A percentile compares a stretch with the other conserved stretches of the same genome.
Evolutionary conservation across 1,139 yeast species (phyloP).

Genomic region (Taiozyma sp.): DNA sequence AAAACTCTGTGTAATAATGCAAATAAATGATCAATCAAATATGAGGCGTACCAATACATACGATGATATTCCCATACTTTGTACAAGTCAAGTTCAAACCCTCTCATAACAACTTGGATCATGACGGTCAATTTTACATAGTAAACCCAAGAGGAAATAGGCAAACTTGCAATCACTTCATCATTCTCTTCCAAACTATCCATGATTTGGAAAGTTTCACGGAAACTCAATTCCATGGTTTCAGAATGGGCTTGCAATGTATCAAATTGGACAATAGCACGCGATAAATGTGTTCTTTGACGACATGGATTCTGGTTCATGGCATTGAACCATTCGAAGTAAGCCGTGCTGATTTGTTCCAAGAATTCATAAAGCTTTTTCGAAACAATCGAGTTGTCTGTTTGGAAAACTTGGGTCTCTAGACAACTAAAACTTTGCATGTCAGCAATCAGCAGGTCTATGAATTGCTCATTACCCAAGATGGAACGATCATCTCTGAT

Average conservation of each 20-base stretch:
- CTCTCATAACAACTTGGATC: constrained; percentile 68
- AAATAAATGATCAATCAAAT: constrained; percentile 44
- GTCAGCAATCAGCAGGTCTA: constrained; percentile 28
- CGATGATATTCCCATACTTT: constrained; percentile 64
- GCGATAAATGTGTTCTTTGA: constrained; percentile 68
- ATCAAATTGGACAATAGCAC: constrained; percentile 65
- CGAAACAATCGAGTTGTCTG: constrained; percentile 15
- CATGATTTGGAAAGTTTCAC: constrained; percentile 25
- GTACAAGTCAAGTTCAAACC: constrained; percentile 75
- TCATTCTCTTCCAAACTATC: constrained; percentile 25
- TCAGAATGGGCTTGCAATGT: constrained; percentile 71
- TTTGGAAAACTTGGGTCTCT: constrained; percentile 23
- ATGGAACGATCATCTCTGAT: constrained; percentile 58
- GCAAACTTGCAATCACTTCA: constrained; percentile 34
- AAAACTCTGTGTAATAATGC: constrained; percentile 49
- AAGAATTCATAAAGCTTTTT: constrained; percentile 17
- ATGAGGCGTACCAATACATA: constrained; percentile 65
- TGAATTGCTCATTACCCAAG: constrained; percentile 31
- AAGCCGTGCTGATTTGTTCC: constrained; percentile 27
- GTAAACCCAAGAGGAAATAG: constrained; percentile 68
- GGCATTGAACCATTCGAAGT: constrained; percentile 52
- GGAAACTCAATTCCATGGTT: constrained; percentile 41
- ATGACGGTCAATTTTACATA: constrained; percentile 61
- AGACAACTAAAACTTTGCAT: constrained; percentile 29
- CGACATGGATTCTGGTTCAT: constrained; percentile 76